A percentile compares a stretch with the other conserved stretches of the same genome.
phyloP scores from a whole-genome alignment of 768 basidiomycete species.

The Leccinellum albellum region DNA sequence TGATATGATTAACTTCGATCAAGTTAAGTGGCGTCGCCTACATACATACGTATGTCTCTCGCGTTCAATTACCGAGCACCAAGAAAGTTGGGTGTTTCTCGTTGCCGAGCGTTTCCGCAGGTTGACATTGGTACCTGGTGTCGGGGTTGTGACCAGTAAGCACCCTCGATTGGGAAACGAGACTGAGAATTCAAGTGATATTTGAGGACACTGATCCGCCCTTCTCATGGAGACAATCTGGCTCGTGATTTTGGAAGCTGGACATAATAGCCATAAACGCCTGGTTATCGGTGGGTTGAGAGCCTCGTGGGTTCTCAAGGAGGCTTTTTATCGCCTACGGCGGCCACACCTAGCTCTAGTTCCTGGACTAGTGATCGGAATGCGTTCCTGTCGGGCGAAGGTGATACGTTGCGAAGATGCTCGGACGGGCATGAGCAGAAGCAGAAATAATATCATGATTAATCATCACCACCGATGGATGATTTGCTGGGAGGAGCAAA shows the following conservation, averaged over 20 bases:
- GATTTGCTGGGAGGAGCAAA: background rate
- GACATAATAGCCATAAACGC: background rate
- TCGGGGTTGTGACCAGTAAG: background rate
- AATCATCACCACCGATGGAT: background rate
- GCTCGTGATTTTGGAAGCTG: constrained; percentile 16
- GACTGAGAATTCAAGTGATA: background rate
- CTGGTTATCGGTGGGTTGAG: background rate
- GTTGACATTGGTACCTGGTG: background rate
- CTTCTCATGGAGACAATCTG: constrained; percentile 1
- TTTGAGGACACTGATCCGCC: background rate
- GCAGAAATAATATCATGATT: background rate
- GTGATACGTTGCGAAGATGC: background rate
- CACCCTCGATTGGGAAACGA: constrained; percentile 1
- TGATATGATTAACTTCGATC: background rate
- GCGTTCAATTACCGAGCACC: background rate
- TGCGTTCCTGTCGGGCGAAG: background rate
- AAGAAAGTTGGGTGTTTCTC: background rate
- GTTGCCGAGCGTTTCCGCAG: constrained; percentile 1
- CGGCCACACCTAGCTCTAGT: constrained; percentile 1
- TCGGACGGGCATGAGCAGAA: background rate
- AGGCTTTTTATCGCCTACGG: constrained; percentile 7
- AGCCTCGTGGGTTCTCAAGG: constrained; percentile 7
- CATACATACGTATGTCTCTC: background rate
- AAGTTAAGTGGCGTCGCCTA: background rate
- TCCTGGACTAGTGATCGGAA: background rate